phyloP scores from a whole-genome alignment of 306 rosid genomes.

The Trichosanthes cucumerina region DNA sequence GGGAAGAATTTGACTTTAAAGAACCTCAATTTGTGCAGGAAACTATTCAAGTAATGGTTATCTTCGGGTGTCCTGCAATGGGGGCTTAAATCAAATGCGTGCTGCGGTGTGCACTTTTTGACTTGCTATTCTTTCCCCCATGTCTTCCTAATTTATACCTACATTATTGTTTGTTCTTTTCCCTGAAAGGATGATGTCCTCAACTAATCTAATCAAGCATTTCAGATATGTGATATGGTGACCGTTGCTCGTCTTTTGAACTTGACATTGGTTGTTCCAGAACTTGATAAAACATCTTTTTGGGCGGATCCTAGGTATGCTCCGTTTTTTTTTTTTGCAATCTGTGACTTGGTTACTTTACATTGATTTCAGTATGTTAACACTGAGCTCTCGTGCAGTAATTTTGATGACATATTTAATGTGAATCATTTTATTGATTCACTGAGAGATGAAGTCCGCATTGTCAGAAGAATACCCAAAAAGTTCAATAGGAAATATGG shows the following conservation, averaged over 20 bases:
- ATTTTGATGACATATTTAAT: conserved; percentile 89
- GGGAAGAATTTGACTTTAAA: background rate
- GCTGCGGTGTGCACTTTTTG: conserved; percentile 68
- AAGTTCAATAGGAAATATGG: conserved; percentile 53
- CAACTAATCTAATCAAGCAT: conserved; percentile 20
- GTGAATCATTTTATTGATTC: conserved; percentile 81
- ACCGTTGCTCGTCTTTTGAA: conserved; percentile 87
- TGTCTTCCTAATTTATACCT: background rate
- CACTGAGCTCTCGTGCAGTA: conserved; percentile 43
- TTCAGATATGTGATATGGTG: conserved; percentile 99
- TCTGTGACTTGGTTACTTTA: background rate
- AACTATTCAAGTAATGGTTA: conserved; percentile 93
- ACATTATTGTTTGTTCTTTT: background rate
- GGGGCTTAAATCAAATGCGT: conserved; percentile 99
- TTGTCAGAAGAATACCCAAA: conserved; percentile 84
- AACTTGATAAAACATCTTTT: conserved; percentile 91
- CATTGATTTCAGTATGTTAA: conserved; percentile 21
- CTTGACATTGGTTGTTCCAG: conserved; percentile 93
- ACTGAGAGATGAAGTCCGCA: conserved; percentile 81
- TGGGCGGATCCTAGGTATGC: conserved; percentile 96
- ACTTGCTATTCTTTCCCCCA: conserved; percentile 10
- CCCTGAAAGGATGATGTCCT: conserved; percentile 14
- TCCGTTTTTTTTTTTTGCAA: conserved; percentile 18
- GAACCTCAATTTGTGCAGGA: conserved; percentile 46
- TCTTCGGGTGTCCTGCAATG: conserved; percentile 95